A percentile compares a stretch with the other conserved stretches of the same genome.
Conservation (phyloP, 78 protist genomes). For the Guillardia theta region DNA sequence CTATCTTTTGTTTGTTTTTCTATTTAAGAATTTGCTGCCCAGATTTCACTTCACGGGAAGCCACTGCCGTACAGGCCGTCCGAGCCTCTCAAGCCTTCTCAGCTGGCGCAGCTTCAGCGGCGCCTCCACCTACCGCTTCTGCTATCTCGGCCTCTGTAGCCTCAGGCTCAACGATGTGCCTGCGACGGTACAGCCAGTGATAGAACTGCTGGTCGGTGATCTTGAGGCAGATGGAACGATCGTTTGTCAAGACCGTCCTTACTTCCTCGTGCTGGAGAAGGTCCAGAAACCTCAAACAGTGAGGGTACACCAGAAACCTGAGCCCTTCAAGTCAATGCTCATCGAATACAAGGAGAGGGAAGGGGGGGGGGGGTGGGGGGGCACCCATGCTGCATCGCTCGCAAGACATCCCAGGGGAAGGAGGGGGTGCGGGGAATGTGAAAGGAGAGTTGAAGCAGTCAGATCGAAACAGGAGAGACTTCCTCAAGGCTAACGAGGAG, state of each 20-base stretch:
- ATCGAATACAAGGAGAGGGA: no score
- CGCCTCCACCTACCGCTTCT: neutral
- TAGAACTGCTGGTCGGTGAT: neutral
- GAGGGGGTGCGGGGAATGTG: no score
- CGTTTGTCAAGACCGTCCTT: neutral
- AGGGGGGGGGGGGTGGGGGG: no score
- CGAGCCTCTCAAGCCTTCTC: neutral
- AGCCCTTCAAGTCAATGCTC: no score
- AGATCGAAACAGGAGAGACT: no score
- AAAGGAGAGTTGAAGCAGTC: no score
- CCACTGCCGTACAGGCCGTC: no score
- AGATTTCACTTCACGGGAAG: no score
- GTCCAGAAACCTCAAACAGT: neutral
- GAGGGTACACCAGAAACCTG: neutral
- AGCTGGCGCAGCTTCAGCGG: neutral
- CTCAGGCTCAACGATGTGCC: neutral
- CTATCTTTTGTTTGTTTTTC: neutral
- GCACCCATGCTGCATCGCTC: no score
- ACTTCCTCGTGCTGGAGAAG: constrained; percentile 17
- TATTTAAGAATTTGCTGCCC: no score
- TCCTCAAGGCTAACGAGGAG: no score
- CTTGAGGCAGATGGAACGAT: neutral
- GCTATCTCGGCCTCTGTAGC: neutral
- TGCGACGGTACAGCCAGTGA: constrained; percentile 7
- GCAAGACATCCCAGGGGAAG: no score